Evolutionary conservation across 2,329 filamentous ascomycete species (phyloP), one percentile per base, ranked within the genome.

Genomic region (Epichloe uncinata): DNA sequence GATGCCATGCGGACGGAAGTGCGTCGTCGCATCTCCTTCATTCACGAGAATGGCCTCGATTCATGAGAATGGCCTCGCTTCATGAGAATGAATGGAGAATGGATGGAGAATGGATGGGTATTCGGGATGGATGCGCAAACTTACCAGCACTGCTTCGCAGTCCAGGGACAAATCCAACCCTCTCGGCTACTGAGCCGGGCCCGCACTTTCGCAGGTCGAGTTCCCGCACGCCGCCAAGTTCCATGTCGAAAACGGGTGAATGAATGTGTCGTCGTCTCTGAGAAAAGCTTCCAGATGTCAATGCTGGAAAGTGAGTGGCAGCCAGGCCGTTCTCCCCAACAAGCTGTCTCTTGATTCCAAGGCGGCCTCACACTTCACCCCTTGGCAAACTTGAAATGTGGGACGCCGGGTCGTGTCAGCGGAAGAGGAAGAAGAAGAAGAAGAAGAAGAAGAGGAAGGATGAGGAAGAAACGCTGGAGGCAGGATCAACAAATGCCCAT

Each of bases 71-170:
- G n/a, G n/a, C n/a, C n/a, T n/a, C n/a, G n/a, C n/a, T n/a, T n/a
- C n/a, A n/a, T n/a, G n/a, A n/a, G n/a, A n/a, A n/a, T n/a, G n/a
- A n/a, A n/a, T n/a, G n/a, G n/a, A n/a, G n/a, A n/a, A n/a, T n/a
- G n/a, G n/a, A n/a, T n/a, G n/a, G 6, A 26, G 22, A 26, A 8
- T 26, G 22, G 7, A 26, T 8, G 22, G 7, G 3, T 8, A 8
- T 18, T 16, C 8, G n/a, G 35, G 13, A 37, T 13, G 36, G 13
- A 37, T 13, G 36, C 36, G 2, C 3, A 42, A 47, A 36, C 77
- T 74, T 63, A 81, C 78, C 77, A 61, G 78, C 73, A 61, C 77
- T 80, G 54, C 76, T 78, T 60, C 74, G 78, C 49, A 81, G 65
- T 34, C 72, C 78, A 3, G 78, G 77, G 41, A 81, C 72, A 40